Evolutionary conservation across 2,329 filamentous ascomycete species (phyloP), one percentile per base, ranked within the genome.

Genomic region (Alternaria hordeiaustralica): DNA sequence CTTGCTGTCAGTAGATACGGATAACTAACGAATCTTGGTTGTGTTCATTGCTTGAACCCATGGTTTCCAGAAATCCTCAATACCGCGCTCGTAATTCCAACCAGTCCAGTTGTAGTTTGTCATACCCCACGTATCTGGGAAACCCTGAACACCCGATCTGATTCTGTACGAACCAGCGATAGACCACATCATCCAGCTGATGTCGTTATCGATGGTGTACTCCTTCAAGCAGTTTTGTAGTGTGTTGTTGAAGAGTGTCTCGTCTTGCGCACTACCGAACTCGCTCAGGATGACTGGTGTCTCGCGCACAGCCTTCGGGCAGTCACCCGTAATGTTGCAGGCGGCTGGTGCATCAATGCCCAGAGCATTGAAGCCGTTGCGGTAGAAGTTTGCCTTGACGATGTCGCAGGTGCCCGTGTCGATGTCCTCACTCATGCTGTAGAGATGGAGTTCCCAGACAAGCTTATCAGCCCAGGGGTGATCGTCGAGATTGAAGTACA

Each of bases 361-460:
- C 1, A 81, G 54, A 61, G 81, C 84, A 64, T 86, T 85, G 78
- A 86, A 85, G 3, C 84, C 84, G 60, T 81, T 83, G 49, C 81
- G 80, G 76, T 85, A 87, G 41, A 87, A 74, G 13, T 78, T 79
- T 9, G 84, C 84, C 74, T 84, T 79, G 74, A 86, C 82, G 60
- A 84, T 79, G 15, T 78, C 77, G 72, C 85, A 86, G 13, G 76
- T 81, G 3, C 81, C 84, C 1, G 83, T 84, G 73, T 82, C 74
- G n/a, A 75, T 57, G 60, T 77, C 73, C 60, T 75, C 73, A 64
- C 71, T 74, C 73, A 77, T 76, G 62, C 79, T 81, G 80, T 89
- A 89, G 28, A 84, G 82, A 77, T 89, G 87, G 71, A 86, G 83
- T 77, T 89, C 87, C 86, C 86, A 89, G 12, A 88, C 86, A 68